Base-by-base conservation (phyloP, 345 rosid species). In the Ceriops decandra region DNA sequence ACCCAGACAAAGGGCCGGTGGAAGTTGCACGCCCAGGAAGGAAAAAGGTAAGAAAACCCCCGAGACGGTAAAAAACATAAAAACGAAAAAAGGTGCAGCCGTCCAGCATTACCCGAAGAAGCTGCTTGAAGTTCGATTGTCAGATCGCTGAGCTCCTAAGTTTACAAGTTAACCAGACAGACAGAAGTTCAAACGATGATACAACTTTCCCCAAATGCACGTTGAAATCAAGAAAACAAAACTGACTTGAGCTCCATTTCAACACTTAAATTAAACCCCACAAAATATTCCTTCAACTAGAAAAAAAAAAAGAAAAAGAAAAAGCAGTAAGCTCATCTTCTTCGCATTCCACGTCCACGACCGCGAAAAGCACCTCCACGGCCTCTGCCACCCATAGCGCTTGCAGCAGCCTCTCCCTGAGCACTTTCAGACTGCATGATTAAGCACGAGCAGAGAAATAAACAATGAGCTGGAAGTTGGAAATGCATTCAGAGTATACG, bases 331-430 rank as follows among this genome's bases (percentile, higher is more conserved):
- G 83, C 71, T 86, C 82, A 95, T 73, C 93, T 90, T 74, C 99
- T 92, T 76, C 96, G 76, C 99, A 95, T 95, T 57, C 99, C 99
- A 52, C 97, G 92, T n/a, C 99, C 98, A 36, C 97, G 92, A 30
- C 99, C 96, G 58, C 88, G 81, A 69, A 82, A 79, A 71, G 77
- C 91, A 13, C 92, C 89, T n/a, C 92, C 90, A 63, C 83, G 89
- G 9, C 91, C 93, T 81, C 96, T 83, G 62, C 97, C 93, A 28
- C 90, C 97, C 98, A 92, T 90, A 49, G 91, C 98, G 67, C 90
- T 74, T 10, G 91, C 90, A 16, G 97, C 90, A 52, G 92, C 97
- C n/a, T 95, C 98, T 79, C 97, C 99, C 57, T 95, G 99, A 35
- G 98, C 99, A 69, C 99, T 95, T 79, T 90, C 98, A 24, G 99